Percentiles rank a stretch among this genome's conserved stretches.
phyloP scores from a whole-genome alignment of 1,139 yeast species.

The Dujonia santamariae region DNA sequence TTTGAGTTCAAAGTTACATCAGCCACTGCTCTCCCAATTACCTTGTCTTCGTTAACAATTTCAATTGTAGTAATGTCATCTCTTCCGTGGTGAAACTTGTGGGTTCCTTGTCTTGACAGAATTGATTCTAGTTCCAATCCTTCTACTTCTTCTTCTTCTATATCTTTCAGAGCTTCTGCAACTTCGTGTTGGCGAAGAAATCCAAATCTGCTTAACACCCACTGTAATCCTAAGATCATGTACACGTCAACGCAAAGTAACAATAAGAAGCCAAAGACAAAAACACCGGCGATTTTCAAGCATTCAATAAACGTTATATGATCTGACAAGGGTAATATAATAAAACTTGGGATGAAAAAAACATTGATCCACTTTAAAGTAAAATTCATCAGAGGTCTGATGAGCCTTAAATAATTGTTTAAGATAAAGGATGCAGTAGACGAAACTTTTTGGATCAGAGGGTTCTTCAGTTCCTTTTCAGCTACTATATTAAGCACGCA shows the following conservation, averaged over 20 bases:
- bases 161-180: conserved; percentile 1
- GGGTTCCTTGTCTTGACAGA: conserved; percentile 2
- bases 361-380: conserved; percentile 75
- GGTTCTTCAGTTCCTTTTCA: conserved; percentile 8
- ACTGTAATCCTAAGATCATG: conserved; percentile 30
- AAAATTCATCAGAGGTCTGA: conserved; percentile 68
- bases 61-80: conserved; percentile 40
- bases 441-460: conserved; percentile 20
- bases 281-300: conserved; percentile 70
- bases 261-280: conserved; percentile 58
- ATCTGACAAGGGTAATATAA: conserved; percentile 64
- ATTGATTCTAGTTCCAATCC: conserved; percentile 12
- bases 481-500: conserved; percentile 29
- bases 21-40: conserved; percentile 4
- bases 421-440: conserved; percentile 29
- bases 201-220: conserved; percentile 20
- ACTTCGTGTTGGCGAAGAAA: conserved; percentile 6
- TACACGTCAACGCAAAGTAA: conserved; percentile 47
- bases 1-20: too few species aligned
- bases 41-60: conserved; percentile 8
- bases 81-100: conserved; percentile 25
- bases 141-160: conserved; percentile 22
- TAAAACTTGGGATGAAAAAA: conserved; percentile 75
- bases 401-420: conserved; percentile 40
- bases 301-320: conserved; percentile 67